Base-by-base conservation (phyloP, 2,329 filamentous ascomycete species). In the Teratosphaeria destructans region DNA sequence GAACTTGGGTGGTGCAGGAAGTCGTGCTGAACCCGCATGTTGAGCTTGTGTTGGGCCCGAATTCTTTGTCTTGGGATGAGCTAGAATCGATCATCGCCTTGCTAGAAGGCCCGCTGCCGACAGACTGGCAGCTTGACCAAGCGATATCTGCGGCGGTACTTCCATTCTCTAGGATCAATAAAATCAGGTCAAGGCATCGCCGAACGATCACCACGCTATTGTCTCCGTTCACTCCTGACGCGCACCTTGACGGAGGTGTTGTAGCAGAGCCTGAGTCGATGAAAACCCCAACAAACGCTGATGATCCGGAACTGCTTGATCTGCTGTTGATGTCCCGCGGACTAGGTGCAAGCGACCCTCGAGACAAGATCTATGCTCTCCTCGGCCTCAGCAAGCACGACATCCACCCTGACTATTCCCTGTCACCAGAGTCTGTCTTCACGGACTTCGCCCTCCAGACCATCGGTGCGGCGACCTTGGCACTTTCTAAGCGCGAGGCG, bases 1-100 rank as follows among this genome's bases (percentile, higher is more conserved):
- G 66, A 14, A 68, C 67, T 7, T 72, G 69, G 70, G 61, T 71
- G 16, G 65, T 72, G 11, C 68, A 72, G 58, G 68, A 71, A 60
- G 68, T 71, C 1, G 68, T 67, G 5, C 60, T 72, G 23, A 68
- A 69, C 39, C 62, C 65, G 7, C 56, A 66, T 39, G 68, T 72
- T 14, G 66, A 69, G 37, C 61, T 71, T 52, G 62, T 70, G 0
- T 59, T 70, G n/a, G 69, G 66, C 14, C 59, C 63, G 10, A 62
- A 57, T 10, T 63, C 59, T 5, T 54, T 71, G 29, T 63, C 60
- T 3, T 71, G 67, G 68, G 60, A 67, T 52, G 68, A 71, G 26
- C 60, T 71, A 3, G 69, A 68, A 43, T 37, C 55, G 3, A 62
- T 71, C 19, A 63, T 70, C 3, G 53, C 55, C 8, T 54, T 71